phyloP scores from a whole-genome alignment of 768 basidiomycete genomes.

The Trametes elegans region DNA sequence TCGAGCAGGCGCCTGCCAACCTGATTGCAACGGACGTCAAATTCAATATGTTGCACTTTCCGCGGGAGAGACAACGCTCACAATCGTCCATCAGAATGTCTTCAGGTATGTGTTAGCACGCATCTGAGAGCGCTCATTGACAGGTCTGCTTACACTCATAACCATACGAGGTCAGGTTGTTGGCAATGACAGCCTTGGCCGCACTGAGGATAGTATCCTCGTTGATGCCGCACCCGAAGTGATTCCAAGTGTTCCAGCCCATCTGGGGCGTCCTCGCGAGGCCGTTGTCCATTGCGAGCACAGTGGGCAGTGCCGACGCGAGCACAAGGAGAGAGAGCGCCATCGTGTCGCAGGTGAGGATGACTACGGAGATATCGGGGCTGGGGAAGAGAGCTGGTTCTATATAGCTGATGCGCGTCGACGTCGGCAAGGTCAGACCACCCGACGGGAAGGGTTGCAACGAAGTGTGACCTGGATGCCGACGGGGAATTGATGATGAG shows the following conservation, averaged over 20 bases:
- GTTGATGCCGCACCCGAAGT: slow-evolving; percentile 37
- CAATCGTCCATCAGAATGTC: slow-evolving; percentile 40
- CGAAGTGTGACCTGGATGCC: slow-evolving; percentile 5
- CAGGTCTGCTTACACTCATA: slow-evolving; percentile 34
- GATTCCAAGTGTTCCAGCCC: slow-evolving; percentile 41
- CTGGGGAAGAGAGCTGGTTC: background rate
- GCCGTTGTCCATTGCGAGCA: slow-evolving; percentile 28
- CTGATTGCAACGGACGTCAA: slow-evolving; percentile 8
- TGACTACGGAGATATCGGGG: background rate
- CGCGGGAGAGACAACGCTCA: slow-evolving; percentile 13
- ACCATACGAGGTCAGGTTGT: slow-evolving; percentile 34
- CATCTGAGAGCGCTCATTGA: background rate
- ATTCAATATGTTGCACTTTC: background rate
- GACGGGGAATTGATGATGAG: slow-evolving; percentile 3
- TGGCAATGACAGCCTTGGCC: slow-evolving; percentile 32
- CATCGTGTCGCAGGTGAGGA: slow-evolving; percentile 1
- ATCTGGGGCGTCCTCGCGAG: slow-evolving; percentile 35
- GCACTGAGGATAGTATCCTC: slow-evolving; percentile 35
- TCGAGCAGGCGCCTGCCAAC: slow-evolving; percentile 33
- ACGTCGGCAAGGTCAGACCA: slow-evolving; percentile 7
- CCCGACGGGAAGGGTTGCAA: background rate
- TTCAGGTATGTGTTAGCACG: slow-evolving; percentile 7
- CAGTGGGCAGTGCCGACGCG: slow-evolving; percentile 9
- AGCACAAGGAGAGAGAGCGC: slow-evolving; percentile 11
- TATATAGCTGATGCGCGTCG: background rate